Conservation (phyloP, 1,284 basidiomycete genomes). For the Ganoderma leucocontextum region DNA sequence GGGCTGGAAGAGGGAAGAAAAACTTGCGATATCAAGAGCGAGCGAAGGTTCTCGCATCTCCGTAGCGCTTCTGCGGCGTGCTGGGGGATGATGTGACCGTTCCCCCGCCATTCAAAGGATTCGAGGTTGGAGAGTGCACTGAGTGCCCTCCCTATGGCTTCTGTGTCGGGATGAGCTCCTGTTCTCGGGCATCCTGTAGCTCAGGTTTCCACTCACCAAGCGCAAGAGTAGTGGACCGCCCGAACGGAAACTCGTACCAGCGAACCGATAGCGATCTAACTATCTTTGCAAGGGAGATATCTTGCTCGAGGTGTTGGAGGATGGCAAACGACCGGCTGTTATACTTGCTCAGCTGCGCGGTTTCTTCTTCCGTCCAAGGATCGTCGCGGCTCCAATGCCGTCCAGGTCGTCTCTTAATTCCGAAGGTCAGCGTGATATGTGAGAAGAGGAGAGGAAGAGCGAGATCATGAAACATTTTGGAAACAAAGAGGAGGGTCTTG, state of each 20-base stretch:
- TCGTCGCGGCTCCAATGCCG: background rate
- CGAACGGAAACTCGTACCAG: background rate
- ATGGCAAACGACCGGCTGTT: background rate
- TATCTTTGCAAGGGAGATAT: background rate
- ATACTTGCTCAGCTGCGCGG: background rate
- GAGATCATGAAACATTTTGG: slow-evolving; percentile 8
- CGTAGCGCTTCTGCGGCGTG: background rate
- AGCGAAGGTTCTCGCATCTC: background rate
- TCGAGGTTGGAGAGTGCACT: background rate
- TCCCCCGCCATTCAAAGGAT: background rate
- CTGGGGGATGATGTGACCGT: background rate
- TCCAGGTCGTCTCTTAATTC: background rate
- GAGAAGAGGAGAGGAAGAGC: slow-evolving; percentile 7
- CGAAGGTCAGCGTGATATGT: background rate
- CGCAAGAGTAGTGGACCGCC: background rate
- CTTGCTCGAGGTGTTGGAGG: background rate
- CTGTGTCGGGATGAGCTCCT: background rate
- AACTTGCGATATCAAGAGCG: background rate
- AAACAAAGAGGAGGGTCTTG: slow-evolving; percentile 1
- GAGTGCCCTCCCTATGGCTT: background rate
- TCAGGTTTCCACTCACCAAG: background rate
- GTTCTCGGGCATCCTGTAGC: background rate
- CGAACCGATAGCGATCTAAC: background rate
- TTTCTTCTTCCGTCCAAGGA: background rate
- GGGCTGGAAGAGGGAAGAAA: background rate